Conservation (phyloP, 257 asterid species). For the Solanum chaucha region DNA sequence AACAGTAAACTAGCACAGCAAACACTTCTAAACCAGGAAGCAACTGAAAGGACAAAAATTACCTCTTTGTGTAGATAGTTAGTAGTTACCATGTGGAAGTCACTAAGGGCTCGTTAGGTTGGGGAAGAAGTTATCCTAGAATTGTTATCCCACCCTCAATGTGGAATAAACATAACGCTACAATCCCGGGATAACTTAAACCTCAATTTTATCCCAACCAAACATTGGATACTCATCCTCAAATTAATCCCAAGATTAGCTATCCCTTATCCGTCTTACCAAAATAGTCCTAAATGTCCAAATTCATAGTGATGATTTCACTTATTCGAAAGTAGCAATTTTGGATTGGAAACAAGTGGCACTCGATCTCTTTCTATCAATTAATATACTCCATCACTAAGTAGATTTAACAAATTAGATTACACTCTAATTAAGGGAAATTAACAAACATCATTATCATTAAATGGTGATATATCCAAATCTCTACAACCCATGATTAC, state of each 20-base stretch:
- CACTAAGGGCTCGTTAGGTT: not conserved
- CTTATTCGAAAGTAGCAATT: not conserved
- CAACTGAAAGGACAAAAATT: not conserved
- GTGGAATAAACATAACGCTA: not conserved
- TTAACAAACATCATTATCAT: not conserved
- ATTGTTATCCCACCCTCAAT: not conserved
- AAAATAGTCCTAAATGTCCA: not conserved
- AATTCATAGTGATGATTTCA: not conserved
- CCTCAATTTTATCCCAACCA: not conserved
- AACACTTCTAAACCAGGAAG: not conserved
- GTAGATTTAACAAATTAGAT: not conserved
- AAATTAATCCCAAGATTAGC: not conserved
- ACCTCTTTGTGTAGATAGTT: not conserved
- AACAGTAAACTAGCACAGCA: not conserved
- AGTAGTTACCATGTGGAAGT: not conserved
- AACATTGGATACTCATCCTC: not conserved
- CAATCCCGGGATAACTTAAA: not conserved
- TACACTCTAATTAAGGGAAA: not conserved
- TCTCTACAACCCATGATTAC: not conserved
- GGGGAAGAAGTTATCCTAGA: not conserved
- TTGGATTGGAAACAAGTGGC: not conserved
- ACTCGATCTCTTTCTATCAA: not conserved
- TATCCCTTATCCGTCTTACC: not conserved
- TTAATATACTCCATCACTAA: not conserved
- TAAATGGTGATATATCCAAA: not conserved